Base-by-base conservation (phyloP, 176 grass and related monocot species). In the Ampelocalamus luodianensis region DNA sequence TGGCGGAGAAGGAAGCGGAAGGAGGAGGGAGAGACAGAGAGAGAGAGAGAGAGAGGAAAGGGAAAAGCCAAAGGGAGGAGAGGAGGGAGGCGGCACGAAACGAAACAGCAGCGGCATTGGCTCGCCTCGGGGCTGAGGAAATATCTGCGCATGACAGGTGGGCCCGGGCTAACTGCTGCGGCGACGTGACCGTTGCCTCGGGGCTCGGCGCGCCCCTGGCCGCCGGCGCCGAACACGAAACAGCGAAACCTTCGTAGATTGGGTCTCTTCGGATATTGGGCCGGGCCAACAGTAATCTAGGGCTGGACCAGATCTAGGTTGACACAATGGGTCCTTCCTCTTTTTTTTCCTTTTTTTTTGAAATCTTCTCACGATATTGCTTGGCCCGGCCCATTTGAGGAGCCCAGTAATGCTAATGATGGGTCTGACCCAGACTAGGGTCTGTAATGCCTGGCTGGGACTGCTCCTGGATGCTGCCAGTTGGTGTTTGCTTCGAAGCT, bases 1-100 rank as follows among this genome's bases (percentile, higher is more conserved):
- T 85, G 85, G 71, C 64, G 27, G 72, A 79, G 77, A 62, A 80
- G 55, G 60, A 61, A 75, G 65, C 36, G 67, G 83, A 38, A 27
- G 38, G 26, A 65, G 80, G 44, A 8, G 6, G 8, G 20, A 53
- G 24, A 67, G 50, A 50, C 46, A 69, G 13, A 16, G 20, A 11
- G 32, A 34, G 32, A 34, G 29, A 29, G 29, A 29, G 29, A 27
- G n/a, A n/a, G n/a, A n/a, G n/a, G n/a, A n/a, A n/a, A n/a, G n/a
- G n/a, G n/a, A n/a, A n/a, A n/a, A 27, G 56, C 40, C 40, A 8
- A 23, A 39, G 10, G 20, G 49, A 37, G 44, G 81, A 11, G 16
- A 40, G 45, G n/a, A 40, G 26, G 43, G 67, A 83, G 63, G 36
- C 44, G 23, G 46, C 68, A 82, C 50, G 49, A 91, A 46, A 74